Evolutionary conservation across 164 flowering plant species (phyloP).

Genomic region (Tetracentron sinense): DNA sequence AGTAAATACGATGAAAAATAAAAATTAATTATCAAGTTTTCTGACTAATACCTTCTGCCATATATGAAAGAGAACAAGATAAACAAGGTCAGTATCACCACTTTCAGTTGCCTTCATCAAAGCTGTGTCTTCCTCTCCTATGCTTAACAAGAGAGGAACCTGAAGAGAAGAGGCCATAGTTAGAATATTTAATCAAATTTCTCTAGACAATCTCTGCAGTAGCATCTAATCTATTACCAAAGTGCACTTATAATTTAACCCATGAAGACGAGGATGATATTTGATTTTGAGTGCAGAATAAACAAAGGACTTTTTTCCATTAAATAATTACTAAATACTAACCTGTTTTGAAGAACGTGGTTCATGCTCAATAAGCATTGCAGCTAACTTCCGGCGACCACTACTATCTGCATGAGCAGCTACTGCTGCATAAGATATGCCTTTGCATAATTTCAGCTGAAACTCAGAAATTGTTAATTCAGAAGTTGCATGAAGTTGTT

Average conservation of each 20-base stretch:
- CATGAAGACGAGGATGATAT: no score
- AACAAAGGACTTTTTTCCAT: not conserved
- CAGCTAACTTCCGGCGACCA: slow-evolving; percentile 89
- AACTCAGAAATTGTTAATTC: slow-evolving; percentile 17
- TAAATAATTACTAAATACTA: not conserved
- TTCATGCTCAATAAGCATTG: slow-evolving; percentile 94
- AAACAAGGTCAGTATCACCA: slow-evolving; percentile 98
- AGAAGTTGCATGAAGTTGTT: slow-evolving; percentile 8
- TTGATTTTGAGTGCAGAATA: no score
- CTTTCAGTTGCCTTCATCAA: slow-evolving; percentile 86
- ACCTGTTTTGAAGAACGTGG: slow-evolving; percentile 98
- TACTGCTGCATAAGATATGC: slow-evolving; percentile 96
- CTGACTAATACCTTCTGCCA: slow-evolving; percentile 74
- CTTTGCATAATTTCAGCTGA: slow-evolving; percentile 86
- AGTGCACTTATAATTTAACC: no score
- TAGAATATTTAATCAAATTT: not conserved
- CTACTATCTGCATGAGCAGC: slow-evolving; percentile 94
- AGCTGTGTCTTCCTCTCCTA: slow-evolving; percentile 94
- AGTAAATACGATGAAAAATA: slow-evolving; percentile 2
- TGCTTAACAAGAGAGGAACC: slow-evolving; percentile 94
- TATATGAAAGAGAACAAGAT: slow-evolving; percentile 87
- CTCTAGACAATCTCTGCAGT: not conserved
- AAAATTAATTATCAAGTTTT: not conserved
- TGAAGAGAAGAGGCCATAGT: slow-evolving; percentile 24
- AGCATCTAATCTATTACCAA: no score